Evolutionary conservation across 2,329 filamentous ascomycete species (phyloP), one percentile per base, ranked within the genome.

Genomic region (Elsinoe perseae): DNA sequence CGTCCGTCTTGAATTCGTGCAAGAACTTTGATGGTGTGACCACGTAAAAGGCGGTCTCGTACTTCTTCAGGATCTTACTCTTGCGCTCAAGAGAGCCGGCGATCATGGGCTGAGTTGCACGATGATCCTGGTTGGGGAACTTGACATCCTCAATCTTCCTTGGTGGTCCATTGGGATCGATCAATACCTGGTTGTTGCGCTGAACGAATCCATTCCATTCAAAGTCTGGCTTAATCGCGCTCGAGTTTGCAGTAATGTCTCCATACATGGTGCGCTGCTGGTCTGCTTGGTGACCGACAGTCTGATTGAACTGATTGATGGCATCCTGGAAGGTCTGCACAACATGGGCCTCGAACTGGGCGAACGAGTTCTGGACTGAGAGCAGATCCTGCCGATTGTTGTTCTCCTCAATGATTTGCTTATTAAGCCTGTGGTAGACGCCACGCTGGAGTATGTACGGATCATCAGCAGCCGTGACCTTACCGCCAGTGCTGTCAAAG

Each of bases 1-100:
- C 92, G 68, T 88, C 86, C 66, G 95, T 90, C 74, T 95, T 95
- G 79, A 95, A 98, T 72, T 96, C 91, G 74, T 98, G 93, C 58
- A 98, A 75, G 73, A 86, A 98, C 66, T 88, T 89, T 57, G 87
- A 81, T 0, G 89, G 87, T 0, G 90, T 95, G 48, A 97, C 83
- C 57, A 93, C 92, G 68, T 95, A 98, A 77, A 95, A 95, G 56
- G 81, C 83, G 0, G 87, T 82, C 61, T 83, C 84, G 72, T 88
- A 93, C 72, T 86, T 79, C 65, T 89, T 81, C 72, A 95, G 85
- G 70, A 95, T 87, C 64, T 90, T 87, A 60, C 86, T 89, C 75
- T 95, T 97, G 67, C 89, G 86, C 76, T 96, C 89, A 50, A 98
- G 80, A 0, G 82, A 85, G 36, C 93, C 93, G 65, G 95, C 89